Evolutionary conservation across 177 flowering plant genomes (phyloP).

Genomic region (Telopea speciosissima): DNA sequence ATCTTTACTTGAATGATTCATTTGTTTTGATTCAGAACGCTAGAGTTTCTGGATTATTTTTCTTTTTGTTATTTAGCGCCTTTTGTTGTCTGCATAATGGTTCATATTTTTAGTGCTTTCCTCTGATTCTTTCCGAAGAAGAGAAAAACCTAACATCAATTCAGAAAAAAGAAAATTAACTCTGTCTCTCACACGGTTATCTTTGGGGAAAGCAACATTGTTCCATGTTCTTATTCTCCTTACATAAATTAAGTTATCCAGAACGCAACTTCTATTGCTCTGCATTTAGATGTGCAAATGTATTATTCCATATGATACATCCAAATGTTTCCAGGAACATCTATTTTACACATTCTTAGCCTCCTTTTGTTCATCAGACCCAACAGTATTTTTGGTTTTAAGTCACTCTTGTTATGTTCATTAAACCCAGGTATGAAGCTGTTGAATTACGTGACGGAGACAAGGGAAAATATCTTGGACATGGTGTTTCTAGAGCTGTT

Average conservation of each 20-base stretch:
- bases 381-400: background rate
- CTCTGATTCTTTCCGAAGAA: no score
- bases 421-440: conserved; percentile 67
- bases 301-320: background rate
- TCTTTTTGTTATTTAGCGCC: background rate
- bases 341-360: background rate
- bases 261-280: no score
- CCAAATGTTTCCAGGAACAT: background rate
- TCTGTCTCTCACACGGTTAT: no score
- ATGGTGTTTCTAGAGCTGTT: conserved; percentile 79
- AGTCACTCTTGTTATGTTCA: background rate
- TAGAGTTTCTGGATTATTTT: background rate
- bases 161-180: no score
- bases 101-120: background rate
- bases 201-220: no score
- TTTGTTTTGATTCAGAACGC: background rate
- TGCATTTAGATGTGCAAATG: background rate
- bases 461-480: conserved; percentile 82
- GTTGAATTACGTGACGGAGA: conserved; percentile 92
- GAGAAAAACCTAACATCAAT: background rate
- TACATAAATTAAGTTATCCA: no score
- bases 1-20: background rate
- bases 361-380: background rate
- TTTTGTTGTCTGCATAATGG: background rate
- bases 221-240: no score